Base-by-base conservation (phyloP, 139 green algal species). In the Nannochloris sp. region DNA sequence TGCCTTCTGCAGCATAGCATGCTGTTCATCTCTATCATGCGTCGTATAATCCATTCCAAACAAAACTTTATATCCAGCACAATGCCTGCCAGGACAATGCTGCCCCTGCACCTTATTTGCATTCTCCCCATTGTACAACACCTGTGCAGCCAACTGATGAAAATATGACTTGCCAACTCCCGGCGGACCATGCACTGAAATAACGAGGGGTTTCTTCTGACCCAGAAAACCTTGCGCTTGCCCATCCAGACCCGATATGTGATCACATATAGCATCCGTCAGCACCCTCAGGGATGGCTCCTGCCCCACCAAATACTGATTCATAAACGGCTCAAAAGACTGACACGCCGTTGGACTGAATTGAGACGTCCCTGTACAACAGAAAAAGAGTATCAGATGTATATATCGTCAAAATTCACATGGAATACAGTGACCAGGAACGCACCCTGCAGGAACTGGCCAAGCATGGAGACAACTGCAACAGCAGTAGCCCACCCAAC, bases 91-190 rank as follows among this genome's bases (percentile, higher is more conserved):
- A 9, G 83, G 83, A 61, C 83, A 90, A 2, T 73, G 62, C 21
- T 73, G 62, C 21, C 64, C n/a, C 7, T 44, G 60, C 0, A 31
- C 18, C 18, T 48, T 48, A 49, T 81, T 88, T 12, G 60, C 34
- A 19, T 25, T 21, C 15, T 57, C 37, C 10, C 15, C 24, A 44
- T 43, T 57, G 71, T 96, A 96, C 60, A 95, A 69, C 31, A 83
- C 85, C 9, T 66, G 62, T 1, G 88, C 90, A 19, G 85, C 60
- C 37, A 90, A 65, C 27, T 48, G 70, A 71, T 96, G 88, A 15
- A 76, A 85, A 68, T 85, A 78, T 1, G 83, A 91, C 76, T 97
- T 97, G 50, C 90, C 90, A 11, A 95, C 86, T 9, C 89, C 90
- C 2, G 90, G 90, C 4, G 87, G 84, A 0, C 90, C 90, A 64